Percentiles rank a stretch among this genome's conserved stretches.
These are phyloP conservation scores for Coniella vitis DNA, from an alignment of 2,329 filamentous ascomycete genomes.

Conservation along the genomic window DNA sequence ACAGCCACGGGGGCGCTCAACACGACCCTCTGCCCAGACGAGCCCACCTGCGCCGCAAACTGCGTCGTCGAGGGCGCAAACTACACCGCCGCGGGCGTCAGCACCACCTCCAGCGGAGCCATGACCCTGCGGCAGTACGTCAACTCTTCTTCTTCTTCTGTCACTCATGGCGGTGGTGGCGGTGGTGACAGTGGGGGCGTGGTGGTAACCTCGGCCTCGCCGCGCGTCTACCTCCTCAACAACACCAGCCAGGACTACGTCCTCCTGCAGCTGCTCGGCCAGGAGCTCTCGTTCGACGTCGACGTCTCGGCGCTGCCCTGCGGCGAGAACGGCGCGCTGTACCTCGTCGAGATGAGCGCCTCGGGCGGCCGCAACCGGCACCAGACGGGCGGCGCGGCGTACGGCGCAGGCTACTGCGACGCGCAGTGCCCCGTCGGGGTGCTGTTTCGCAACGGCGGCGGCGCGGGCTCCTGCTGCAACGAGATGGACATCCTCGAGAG, in stretches of 20 bases:
- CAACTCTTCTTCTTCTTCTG: too few species aligned
- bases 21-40: slow-evolving; percentile 33
- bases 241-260: slow-evolving; percentile 11
- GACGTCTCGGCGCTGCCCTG: slow-evolving; percentile 55
- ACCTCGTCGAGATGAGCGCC: slow-evolving; percentile 26
- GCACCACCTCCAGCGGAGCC: slow-evolving; percentile 20
- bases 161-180: too few species aligned
- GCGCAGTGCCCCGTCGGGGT: slow-evolving; percentile 32
- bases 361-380: slow-evolving; percentile 44
- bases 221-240: slow-evolving; percentile 44
- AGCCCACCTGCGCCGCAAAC: slow-evolving; percentile 37
- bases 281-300: slow-evolving; percentile 59
- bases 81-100: slow-evolving; percentile 29
- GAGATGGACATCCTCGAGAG: slow-evolving; percentile 52
- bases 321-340: slow-evolving; percentile 54
- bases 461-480: slow-evolving; percentile 39
- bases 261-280: slow-evolving; percentile 48
- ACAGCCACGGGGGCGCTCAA: slow-evolving; percentile 22
- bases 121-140: slow-evolving; percentile 24
- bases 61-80: slow-evolving; percentile 41
- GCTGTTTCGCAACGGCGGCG: slow-evolving; percentile 34
- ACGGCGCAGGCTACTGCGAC: slow-evolving; percentile 41
- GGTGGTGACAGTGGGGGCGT: too few species aligned
- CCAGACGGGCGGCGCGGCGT: slow-evolving; percentile 33
- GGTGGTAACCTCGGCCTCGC: slow-evolving; percentile 20